A percentile compares a stretch with the other conserved stretches of the same genome.
These are phyloP conservation scores for Carex sylvatica DNA, from an alignment of 202 grass and related monocot species.

Conservation along the genomic window DNA sequence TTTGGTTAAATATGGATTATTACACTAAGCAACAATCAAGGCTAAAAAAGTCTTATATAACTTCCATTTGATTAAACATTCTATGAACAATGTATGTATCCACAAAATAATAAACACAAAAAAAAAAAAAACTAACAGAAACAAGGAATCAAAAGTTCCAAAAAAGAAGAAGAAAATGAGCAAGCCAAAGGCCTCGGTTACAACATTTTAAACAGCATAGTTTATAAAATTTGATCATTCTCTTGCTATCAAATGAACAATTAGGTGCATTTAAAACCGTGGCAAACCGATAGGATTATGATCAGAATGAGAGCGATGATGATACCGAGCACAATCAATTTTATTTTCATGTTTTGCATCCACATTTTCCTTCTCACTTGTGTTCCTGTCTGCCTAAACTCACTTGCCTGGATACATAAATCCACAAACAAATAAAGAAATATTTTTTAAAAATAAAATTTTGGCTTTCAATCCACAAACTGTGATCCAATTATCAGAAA, in stretches of 20 bases:
- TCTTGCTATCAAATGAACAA: slow-evolving; percentile 15
- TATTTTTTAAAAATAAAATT: neutral
- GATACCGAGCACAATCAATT: slow-evolving; percentile 56
- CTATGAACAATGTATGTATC: slow-evolving; percentile 8
- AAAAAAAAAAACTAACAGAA: neutral
- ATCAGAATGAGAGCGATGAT: slow-evolving; percentile 64
- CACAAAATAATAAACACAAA: neutral
- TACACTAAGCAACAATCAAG: too few relatives aligned
- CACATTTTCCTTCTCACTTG: slow-evolving; percentile 72
- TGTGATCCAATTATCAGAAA: neutral
- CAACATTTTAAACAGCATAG: slow-evolving; percentile 5
- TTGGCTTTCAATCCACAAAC: neutral
- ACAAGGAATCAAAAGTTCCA: neutral
- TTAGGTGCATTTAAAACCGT: slow-evolving; percentile 56
- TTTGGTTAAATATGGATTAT: too few relatives aligned
- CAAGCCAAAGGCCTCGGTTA: neutral
- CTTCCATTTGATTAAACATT: neutral
- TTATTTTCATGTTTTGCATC: slow-evolving; percentile 80
- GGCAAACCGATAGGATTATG: slow-evolving; percentile 67
- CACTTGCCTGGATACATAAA: slow-evolving; percentile 48
- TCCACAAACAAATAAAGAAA: neutral
- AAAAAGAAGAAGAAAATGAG: neutral
- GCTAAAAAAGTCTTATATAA: too few relatives aligned
- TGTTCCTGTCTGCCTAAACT: slow-evolving; percentile 54
- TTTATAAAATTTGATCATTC: neutral